These are phyloP conservation scores for Hericium alpestre DNA, from an alignment of 768 basidiomycete species.

Conservation along the genomic window DNA sequence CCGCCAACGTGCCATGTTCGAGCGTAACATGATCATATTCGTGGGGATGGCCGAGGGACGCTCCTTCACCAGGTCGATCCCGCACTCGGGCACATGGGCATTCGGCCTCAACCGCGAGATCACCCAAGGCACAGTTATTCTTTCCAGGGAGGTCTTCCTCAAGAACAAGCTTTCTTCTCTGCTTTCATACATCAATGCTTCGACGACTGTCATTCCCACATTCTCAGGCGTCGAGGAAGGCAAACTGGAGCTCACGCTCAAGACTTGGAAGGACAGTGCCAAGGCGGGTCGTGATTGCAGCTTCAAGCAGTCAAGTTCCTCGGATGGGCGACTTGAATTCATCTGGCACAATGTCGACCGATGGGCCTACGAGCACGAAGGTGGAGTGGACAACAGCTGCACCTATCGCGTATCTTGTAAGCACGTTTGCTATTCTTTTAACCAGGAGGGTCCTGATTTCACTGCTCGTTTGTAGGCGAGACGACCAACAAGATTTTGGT, in stretches of 20 bases:
- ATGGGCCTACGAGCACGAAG: neutral
- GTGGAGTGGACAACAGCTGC: neutral
- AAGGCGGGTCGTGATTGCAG: neutral
- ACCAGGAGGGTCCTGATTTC: neutral
- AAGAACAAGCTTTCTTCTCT: conserved; percentile 16
- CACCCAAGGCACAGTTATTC: conserved; percentile 18
- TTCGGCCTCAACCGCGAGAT: conserved; percentile 10
- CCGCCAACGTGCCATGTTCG: neutral
- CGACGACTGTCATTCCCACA: conserved; percentile 19
- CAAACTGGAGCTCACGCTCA: conserved; percentile 13
- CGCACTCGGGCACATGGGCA: neutral
- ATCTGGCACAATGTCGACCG: neutral
- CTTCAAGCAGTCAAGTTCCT: neutral
- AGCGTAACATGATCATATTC: neutral
- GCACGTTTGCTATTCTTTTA: neutral
- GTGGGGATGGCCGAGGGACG: neutral
- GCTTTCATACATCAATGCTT: conserved; percentile 17
- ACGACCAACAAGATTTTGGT: neutral
- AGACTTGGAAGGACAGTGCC: conserved; percentile 15
- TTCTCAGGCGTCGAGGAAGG: conserved; percentile 16
- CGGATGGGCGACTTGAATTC: neutral
- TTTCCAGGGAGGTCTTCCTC: conserved; percentile 19
- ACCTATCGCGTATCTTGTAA: neutral
- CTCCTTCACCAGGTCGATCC: neutral
- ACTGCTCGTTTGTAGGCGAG: neutral